A percentile compares a stretch with the other conserved stretches of the same genome.
Evolutionary conservation across 2,329 filamentous ascomycete genomes (phyloP).

Genomic region (Zopfia rhizophila): DNA sequence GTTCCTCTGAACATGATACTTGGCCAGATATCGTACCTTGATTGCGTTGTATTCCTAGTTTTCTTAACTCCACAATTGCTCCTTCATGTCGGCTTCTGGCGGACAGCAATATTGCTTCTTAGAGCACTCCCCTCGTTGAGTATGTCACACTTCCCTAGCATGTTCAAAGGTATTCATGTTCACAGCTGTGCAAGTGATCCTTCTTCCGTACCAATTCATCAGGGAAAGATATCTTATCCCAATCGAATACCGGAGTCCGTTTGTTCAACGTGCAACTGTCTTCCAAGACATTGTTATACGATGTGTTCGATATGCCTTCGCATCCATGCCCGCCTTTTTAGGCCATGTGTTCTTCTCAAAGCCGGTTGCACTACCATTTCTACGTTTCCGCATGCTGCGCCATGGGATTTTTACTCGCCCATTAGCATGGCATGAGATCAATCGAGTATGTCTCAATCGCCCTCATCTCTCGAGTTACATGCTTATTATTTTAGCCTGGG

Average conservation of each 20-base stretch:
- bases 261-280: conserved; percentile 73
- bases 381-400: conserved; percentile 78
- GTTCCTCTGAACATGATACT: conserved; percentile 69
- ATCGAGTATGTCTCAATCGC: conserved; percentile 54
- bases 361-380: conserved; percentile 76
- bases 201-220: conserved; percentile 69
- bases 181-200: conserved; percentile 59
- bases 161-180: conserved; percentile 34
- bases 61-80: conserved; percentile 78
- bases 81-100: conserved; percentile 71
- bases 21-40: conserved; percentile 76
- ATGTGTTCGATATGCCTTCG: conserved; percentile 82
- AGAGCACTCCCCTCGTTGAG: conserved; percentile 75
- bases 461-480: not conserved
- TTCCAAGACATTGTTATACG: conserved; percentile 83
- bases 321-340: conserved; percentile 73
- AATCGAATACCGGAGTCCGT: conserved; percentile 63
- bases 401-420: conserved; percentile 73
- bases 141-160: conserved; percentile 52
- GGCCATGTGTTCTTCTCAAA: conserved; percentile 83
- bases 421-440: conserved; percentile 71
- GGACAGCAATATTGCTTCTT: conserved; percentile 67
- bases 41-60: conserved; percentile 77
- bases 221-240: conserved; percentile 65
- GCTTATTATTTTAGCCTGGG: conserved; percentile 48